Conservation (phyloP, 2,329 filamentous ascomycete species). For the Fusarium sp. region DNA sequence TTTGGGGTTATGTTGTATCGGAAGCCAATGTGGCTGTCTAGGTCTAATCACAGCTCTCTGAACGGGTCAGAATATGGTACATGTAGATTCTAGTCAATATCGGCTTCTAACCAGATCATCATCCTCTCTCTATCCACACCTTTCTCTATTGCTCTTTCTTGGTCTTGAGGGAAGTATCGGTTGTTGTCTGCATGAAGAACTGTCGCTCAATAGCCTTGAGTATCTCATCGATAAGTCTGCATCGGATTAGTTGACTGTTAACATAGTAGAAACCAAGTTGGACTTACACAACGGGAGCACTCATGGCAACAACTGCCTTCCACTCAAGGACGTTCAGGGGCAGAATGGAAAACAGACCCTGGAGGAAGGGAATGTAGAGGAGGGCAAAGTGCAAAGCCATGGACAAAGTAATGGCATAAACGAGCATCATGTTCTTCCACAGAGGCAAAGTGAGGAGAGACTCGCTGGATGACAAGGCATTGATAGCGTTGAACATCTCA, state of each 20-base stretch:
- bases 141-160: conserved; percentile 68
- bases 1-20: conserved; percentile 27
- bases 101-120: conserved; percentile 42
- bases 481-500: conserved; percentile 99
- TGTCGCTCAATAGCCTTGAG: conserved; percentile 83
- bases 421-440: conserved; percentile 99
- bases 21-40: conserved; percentile 41
- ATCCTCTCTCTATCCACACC: conserved; percentile 32
- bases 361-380: conserved; percentile 90
- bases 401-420: conserved; percentile 91
- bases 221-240: conserved; percentile 82
- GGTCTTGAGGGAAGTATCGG: conserved; percentile 54
- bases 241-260: conserved; percentile 42
- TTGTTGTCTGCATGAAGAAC: conserved; percentile 70
- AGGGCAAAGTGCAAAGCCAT: conserved; percentile 97
- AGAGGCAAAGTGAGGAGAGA: conserved; percentile 91
- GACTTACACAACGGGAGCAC: conserved; percentile 91
- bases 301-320: conserved; percentile 90
- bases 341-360: conserved; percentile 89
- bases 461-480: conserved; percentile 94
- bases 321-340: conserved; percentile 89
- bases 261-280: neutral
- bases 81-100: conserved; percentile 50
- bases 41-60: conserved; percentile 38
- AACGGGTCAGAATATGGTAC: conserved; percentile 43